These are phyloP conservation scores for Mortierella hygrophila DNA, from an alignment of 192 early-diverging fungal genomes.

Conservation along the genomic window DNA sequence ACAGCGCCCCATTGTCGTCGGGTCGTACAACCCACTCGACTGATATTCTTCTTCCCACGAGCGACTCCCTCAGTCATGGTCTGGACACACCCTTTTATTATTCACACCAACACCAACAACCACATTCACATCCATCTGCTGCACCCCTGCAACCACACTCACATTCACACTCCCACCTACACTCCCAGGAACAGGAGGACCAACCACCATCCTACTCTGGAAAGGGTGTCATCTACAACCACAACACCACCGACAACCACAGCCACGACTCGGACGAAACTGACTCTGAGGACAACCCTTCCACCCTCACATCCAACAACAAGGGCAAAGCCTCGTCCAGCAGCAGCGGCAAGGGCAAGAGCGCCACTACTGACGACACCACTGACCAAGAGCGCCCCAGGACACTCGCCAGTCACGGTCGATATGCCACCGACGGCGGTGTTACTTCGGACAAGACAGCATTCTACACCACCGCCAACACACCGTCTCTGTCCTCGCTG, in stretches of 20 bases:
- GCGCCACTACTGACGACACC: neutral
- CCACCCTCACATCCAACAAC: neutral
- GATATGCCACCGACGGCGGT: slow-evolving; percentile 8
- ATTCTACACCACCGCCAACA: slow-evolving; percentile 3
- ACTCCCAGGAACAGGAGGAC: neutral
- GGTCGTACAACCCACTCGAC: slow-evolving; percentile 30
- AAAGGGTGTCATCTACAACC: neutral
- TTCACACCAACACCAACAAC: neutral
- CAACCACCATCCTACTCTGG: neutral
- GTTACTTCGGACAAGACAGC: neutral
- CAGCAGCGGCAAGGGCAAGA: neutral
- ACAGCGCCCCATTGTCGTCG: neutral
- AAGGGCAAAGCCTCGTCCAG: neutral
- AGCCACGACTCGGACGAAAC: neutral
- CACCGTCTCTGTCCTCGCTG: slow-evolving; percentile 25
- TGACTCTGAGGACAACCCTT: neutral
- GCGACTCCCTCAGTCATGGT: neutral
- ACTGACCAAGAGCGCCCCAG: neutral
- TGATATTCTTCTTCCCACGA: slow-evolving; percentile 44
- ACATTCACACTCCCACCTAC: neutral
- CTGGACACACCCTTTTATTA: neutral
- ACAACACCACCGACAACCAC: neutral
- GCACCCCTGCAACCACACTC: neutral
- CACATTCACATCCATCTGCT: neutral
- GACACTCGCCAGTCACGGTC: slow-evolving; percentile 1